Evolutionary conservation across 352 stramenopile genomes (phyloP), one percentile per base, ranked within the genome.

Genomic region (Globisporangium ultimum): DNA sequence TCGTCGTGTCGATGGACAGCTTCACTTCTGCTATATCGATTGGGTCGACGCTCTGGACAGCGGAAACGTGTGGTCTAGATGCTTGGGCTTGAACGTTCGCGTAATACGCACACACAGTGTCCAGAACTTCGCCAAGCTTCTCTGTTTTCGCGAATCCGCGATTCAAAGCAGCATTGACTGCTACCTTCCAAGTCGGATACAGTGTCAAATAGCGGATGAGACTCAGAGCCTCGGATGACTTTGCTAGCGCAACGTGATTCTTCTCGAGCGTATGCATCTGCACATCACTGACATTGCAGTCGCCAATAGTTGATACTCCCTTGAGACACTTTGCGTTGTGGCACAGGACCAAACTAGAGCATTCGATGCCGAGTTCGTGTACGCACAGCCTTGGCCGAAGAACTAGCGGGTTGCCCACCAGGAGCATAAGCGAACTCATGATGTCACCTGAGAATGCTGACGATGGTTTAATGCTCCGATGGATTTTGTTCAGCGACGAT

Each of bases 351-450:
- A 78, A 85, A 45, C 72, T 92, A 2, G 78, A 76, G 7, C 74
- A 84, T 55, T 95, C 86, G 15, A 93, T 66, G 1, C 84, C 84
- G 21, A 95, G 63, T 53, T 95, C 86, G n/a, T 95, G 86, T 0
- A 69, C 80, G 45, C 86, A 95, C 6, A 95, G 67, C 2, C 78
- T 75, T 20, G 86, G 86, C 2, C 86, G 75, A 20, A 86, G 53
- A 11, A 93, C 63, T 3, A 88, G 67, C 14, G 86, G 84, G 34
- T 72, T 61, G 4, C 86, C 86, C 2, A 93, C 72, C 2, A 93
- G 38, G 17, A 82, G 71, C 64, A 92, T 81, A 3, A 95, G 55
- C 42, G 78, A 76, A n/a, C 49, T 77, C 32, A 89, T 40, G 48
- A 86, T 74, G 48, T 88, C 68, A 36, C 52, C 51, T 5, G 69